phyloP scores from a whole-genome alignment of 2,329 filamentous ascomycete species.

The Rachicladosporium sp. region DNA sequence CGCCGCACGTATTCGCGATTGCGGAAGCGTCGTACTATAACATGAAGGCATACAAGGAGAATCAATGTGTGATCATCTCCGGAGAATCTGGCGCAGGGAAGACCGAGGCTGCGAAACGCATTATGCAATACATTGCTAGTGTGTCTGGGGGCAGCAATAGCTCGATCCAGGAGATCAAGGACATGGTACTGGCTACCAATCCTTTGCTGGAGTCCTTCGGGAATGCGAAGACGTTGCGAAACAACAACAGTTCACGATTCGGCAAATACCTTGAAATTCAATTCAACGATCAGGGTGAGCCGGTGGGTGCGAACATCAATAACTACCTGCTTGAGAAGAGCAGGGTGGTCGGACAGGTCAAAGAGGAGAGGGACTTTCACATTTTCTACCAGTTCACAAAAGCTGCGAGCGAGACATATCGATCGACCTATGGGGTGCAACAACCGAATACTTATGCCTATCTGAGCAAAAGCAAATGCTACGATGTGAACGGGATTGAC shows the following conservation, averaged over 20 bases:
- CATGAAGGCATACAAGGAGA: slow-evolving; percentile 98
- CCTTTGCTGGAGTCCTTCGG: slow-evolving; percentile 94
- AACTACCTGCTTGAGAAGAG: slow-evolving; percentile 96
- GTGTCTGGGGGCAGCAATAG: slow-evolving; percentile 77
- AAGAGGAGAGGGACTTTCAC: slow-evolving; percentile 94
- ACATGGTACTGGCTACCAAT: slow-evolving; percentile 98
- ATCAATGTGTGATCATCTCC: slow-evolving; percentile 98
- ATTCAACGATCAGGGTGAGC: slow-evolving; percentile 84
- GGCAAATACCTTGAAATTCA: slow-evolving; percentile 97
- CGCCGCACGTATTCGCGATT: slow-evolving; percentile 90
- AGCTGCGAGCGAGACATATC: slow-evolving; percentile 74
- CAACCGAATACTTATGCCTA: slow-evolving; percentile 87
- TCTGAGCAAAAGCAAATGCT: slow-evolving; percentile 86
- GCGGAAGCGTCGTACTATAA: slow-evolving; percentile 97
- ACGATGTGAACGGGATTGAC: slow-evolving; percentile 87
- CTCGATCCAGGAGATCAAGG: slow-evolving; percentile 92
- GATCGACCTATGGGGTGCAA: slow-evolving; percentile 81
- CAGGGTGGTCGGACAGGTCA: slow-evolving; percentile 87
- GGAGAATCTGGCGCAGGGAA: slow-evolving; percentile 97
- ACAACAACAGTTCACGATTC: slow-evolving; percentile 98
- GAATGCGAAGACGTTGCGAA: slow-evolving; percentile 93
- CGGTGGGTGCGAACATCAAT: slow-evolving; percentile 91
- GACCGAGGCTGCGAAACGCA: slow-evolving; percentile 93
- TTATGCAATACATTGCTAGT: slow-evolving; percentile 99
- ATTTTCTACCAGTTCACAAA: slow-evolving; percentile 99